Percentiles rank a stretch among this genome's conserved stretches.
Conservation (phyloP, 352 stramenopile species). For the Pythium dissotocum region DNA sequence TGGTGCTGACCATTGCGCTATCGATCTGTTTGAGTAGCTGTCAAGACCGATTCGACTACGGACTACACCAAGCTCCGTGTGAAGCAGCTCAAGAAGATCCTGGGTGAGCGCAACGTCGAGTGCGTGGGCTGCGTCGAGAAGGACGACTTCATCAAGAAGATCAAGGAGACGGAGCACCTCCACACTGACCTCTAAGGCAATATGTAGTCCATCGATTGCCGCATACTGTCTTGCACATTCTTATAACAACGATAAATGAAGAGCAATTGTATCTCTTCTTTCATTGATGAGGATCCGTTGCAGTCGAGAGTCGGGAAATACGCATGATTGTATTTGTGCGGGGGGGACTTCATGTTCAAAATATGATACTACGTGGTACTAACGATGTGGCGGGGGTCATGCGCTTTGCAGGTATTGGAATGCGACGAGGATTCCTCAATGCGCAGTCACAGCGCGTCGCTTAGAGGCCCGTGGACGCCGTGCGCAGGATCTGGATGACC, state of each 20-base stretch:
- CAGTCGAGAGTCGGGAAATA: background rate
- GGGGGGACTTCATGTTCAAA: slow-evolving; percentile 6
- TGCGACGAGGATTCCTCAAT: background rate
- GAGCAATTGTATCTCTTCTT: background rate
- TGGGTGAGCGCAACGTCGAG: slow-evolving; percentile 90
- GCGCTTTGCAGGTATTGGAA: background rate
- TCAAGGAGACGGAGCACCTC: slow-evolving; percentile 88
- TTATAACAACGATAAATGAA: slow-evolving; percentile 9
- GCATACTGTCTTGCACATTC: slow-evolving; percentile 6
- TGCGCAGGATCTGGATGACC: slow-evolving; percentile 84
- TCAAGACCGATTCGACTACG: slow-evolving; percentile 94
- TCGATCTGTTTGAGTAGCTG: slow-evolving; percentile 42
- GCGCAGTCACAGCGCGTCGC: background rate
- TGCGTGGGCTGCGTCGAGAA: slow-evolving; percentile 95
- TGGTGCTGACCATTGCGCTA: background rate
- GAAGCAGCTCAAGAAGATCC: slow-evolving; percentile 95
- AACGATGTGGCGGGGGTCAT: background rate
- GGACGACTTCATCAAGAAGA: slow-evolving; percentile 93
- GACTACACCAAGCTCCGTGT: slow-evolving; percentile 95
- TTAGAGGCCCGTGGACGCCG: slow-evolving; percentile 75
- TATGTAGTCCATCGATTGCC: background rate
- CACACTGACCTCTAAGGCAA: slow-evolving; percentile 79
- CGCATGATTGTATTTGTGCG: background rate
- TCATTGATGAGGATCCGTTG: background rate
- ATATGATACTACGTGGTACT: slow-evolving; percentile 14